A percentile compares a stretch with the other conserved stretches of the same genome.
Conservation (phyloP, 1,139 yeast genomes). For the Scheffersomyces lignicola region DNA sequence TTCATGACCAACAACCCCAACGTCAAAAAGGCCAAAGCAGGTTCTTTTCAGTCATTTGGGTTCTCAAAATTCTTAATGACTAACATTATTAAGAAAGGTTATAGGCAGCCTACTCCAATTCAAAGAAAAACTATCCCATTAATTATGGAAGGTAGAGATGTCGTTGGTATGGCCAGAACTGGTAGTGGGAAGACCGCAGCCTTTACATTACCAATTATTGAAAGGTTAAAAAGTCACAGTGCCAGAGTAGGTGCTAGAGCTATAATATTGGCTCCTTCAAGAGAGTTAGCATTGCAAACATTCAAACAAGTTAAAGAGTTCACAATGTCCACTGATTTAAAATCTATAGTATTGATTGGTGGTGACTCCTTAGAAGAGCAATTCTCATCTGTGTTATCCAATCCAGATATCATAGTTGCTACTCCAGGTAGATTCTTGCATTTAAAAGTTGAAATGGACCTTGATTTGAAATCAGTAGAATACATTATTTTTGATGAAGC, state of each 20-base stretch:
- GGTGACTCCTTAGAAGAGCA: constrained; percentile 98
- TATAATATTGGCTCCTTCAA: constrained; percentile 83
- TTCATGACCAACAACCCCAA: constrained; percentile 42
- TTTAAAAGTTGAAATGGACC: constrained; percentile 90
- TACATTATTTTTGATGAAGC: constrained; percentile 98
- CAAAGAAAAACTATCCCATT: constrained; percentile 94
- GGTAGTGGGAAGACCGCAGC: constrained; percentile 99
- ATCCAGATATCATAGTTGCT: constrained; percentile 93
- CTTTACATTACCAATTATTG: constrained; percentile 89
- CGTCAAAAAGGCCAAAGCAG: constrained; percentile 69
- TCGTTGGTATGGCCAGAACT: constrained; percentile 99
- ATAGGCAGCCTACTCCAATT: constrained; percentile 94
- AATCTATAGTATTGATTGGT: constrained; percentile 83
- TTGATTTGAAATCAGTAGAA: constrained; percentile 79
- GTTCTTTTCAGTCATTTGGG: constrained; percentile 90
- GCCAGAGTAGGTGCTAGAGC: constrained; percentile 91
- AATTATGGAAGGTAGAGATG: constrained; percentile 84
- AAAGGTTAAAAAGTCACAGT: constrained; percentile 61
- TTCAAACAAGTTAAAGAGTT: constrained; percentile 87
- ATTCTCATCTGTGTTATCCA: constrained; percentile 86
- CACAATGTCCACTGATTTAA: constrained; percentile 76
- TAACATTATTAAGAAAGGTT: constrained; percentile 83
- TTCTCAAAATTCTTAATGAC: constrained; percentile 67
- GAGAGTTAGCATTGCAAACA: constrained; percentile 88
- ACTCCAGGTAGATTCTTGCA: constrained; percentile 98